Conservation (phyloP, 768 basidiomycete genomes). For the Lactarius hatsudake region DNA sequence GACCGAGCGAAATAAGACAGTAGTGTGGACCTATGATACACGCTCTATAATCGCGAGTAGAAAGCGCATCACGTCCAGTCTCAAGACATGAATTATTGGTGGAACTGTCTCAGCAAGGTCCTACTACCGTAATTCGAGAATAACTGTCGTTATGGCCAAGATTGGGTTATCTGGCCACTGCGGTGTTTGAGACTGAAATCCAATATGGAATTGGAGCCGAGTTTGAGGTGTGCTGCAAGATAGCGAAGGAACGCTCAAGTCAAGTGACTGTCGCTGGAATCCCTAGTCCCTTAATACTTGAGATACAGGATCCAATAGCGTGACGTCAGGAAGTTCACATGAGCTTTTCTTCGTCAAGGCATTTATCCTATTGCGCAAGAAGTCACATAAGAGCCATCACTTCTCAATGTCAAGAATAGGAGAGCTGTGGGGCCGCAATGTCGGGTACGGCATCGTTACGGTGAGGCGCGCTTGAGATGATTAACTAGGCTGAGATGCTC, state of each 20-base stretch:
- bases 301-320: constrained; percentile 11
- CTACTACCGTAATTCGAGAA: constrained; percentile 6
- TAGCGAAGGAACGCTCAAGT: constrained; percentile 11
- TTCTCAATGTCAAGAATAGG: background rate
- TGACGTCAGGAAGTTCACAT: constrained; percentile 17
- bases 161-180: constrained; percentile 12
- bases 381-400: constrained; percentile 11
- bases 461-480: constrained; percentile 6
- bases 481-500: background rate
- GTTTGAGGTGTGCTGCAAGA: constrained; percentile 4
- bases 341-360: constrained; percentile 4
- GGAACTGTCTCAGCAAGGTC: background rate
- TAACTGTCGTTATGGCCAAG: constrained; percentile 15
- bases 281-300: constrained; percentile 20
- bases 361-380: constrained; percentile 23
- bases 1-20: constrained; percentile 1
- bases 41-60: background rate
- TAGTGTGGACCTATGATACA: background rate
- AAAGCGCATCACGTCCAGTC: background rate
- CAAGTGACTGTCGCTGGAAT: constrained; percentile 17
- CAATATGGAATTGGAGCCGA: constrained; percentile 17
- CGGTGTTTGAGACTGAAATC: constrained; percentile 1
- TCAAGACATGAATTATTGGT: constrained; percentile 3
- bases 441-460: constrained; percentile 17
- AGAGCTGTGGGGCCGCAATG: background rate